Base-by-base conservation (phyloP, 257 asterid species). In the Petunia axillaris region DNA sequence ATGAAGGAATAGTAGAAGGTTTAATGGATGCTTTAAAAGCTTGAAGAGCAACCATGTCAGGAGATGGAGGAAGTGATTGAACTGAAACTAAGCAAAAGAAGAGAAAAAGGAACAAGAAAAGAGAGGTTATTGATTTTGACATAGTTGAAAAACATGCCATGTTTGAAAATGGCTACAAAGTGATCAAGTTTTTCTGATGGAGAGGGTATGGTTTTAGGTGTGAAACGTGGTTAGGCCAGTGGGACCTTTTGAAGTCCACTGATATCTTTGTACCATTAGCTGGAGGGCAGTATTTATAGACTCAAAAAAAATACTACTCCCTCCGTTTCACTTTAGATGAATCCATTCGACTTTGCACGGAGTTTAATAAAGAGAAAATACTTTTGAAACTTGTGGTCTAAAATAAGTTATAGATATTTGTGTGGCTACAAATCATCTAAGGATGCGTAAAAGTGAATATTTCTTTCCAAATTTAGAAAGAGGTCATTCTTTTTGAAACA, bases 21-120 rank as follows among this genome's bases (percentile, higher is more conserved):
- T 85, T 85, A 58, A 93, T 81, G 35, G 96, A 85, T 75, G 96
- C 81, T 83, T 87, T 93, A 88, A 95, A 88, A 25, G 98, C 97
- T 71, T 85, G 87, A 57, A 95, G 94, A 59, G 97, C 97, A 40
- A 87, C 38, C 70, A 78, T 64, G 52, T 95, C 99, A 55, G 85
- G 84, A 75, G 94, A 38, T 5, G 74, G 78, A 5, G 96, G 84
- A 81, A 88, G 76, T 10, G 98, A 87, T 5, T 81, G 79, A 62
- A 81, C 82, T 14, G 86, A 54, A 36, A 73, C 16, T 60, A 82
- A 59, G 75, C 16, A 55, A 64, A 77, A 59, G 7, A 83, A 43
- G 66, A 83, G 15, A 64, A 84, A 36, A 81, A 89, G 5, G 84
- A 77, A 13, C 64, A 70, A 15, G 85, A 59, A 59, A 52, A 76